Evolutionary conservation across 2,329 filamentous ascomycete genomes (phyloP).

Genomic region (Fusarium pseudoanthophilum): DNA sequence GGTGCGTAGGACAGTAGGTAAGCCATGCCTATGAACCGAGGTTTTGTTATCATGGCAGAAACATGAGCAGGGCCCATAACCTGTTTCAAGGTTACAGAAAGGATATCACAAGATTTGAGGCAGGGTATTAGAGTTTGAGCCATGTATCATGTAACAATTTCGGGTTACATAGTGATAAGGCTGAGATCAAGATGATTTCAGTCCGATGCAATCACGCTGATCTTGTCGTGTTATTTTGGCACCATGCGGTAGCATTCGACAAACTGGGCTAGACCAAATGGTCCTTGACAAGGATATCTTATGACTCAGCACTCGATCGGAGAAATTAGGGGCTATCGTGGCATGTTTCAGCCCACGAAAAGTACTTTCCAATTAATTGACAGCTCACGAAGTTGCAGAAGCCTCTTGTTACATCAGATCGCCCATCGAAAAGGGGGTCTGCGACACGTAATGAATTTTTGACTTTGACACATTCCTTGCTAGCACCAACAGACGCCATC

Average conservation of each 20-base stretch:
- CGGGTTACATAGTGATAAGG: fast-evolving
- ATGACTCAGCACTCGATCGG: constrained; percentile 1
- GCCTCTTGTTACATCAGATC: neutral
- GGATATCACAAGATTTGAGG: neutral
- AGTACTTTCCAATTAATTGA: neutral
- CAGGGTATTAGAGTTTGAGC: fast-evolving
- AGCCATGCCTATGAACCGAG: neutral
- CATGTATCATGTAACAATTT: neutral
- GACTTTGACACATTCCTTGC: neutral
- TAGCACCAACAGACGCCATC: neutral
- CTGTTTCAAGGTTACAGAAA: neutral
- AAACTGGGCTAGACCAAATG: neutral
- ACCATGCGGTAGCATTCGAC: neutral
- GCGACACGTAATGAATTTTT: neutral
- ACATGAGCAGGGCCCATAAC: neutral
- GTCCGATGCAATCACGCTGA: neutral
- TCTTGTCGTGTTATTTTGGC: neutral
- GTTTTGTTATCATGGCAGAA: neutral
- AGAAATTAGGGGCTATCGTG: neutral
- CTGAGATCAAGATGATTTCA: neutral
- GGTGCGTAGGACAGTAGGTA: neutral
- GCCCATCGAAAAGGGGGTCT: neutral
- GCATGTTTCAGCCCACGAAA: neutral
- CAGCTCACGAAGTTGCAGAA: neutral
- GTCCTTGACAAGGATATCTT: neutral